phyloP scores from a whole-genome alignment of 2,329 filamentous ascomycete species.

The Cladophialophora psammophila region DNA sequence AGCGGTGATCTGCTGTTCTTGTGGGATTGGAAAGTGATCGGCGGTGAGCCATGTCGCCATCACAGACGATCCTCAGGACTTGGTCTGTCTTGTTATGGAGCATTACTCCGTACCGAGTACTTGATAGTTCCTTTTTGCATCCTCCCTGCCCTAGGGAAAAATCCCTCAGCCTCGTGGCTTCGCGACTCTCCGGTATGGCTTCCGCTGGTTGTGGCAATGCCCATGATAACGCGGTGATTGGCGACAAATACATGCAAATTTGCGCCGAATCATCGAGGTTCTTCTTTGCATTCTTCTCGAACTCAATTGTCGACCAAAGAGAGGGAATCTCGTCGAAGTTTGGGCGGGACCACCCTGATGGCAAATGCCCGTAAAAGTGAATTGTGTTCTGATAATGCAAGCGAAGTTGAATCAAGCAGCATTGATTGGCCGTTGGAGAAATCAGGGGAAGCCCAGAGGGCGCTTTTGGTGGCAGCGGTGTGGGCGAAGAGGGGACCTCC shows the following conservation, averaged over 20 bases:
- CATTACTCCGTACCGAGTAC: not conserved
- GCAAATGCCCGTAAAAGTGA: not conserved
- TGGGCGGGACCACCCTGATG: not conserved
- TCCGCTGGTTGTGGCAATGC: not conserved
- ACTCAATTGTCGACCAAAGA: not conserved
- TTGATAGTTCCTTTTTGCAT: not conserved
- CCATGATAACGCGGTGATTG: not conserved
- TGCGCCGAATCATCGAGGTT: not conserved
- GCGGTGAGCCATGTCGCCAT: slow-evolving; percentile 10
- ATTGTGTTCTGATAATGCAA: slow-evolving; percentile 5
- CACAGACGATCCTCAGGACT: not conserved
- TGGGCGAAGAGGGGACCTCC: not conserved
- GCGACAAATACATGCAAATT: slow-evolving; percentile 3
- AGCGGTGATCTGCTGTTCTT: slow-evolving; percentile 14
- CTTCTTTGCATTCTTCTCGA: slow-evolving; percentile 11
- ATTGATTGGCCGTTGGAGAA: slow-evolving; percentile 1
- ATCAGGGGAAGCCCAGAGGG: slow-evolving; percentile 1
- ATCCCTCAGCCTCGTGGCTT: not conserved
- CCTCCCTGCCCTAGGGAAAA: not conserved
- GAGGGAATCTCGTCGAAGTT: not conserved
- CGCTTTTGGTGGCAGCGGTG: slow-evolving; percentile 6
- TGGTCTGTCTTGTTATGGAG: not conserved
- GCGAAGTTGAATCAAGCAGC: not conserved
- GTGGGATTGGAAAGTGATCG: slow-evolving; percentile 14
- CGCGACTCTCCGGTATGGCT: not conserved